phyloP scores from a whole-genome alignment of 805 yeast genomes.

The Yarrowia sp. region DNA sequence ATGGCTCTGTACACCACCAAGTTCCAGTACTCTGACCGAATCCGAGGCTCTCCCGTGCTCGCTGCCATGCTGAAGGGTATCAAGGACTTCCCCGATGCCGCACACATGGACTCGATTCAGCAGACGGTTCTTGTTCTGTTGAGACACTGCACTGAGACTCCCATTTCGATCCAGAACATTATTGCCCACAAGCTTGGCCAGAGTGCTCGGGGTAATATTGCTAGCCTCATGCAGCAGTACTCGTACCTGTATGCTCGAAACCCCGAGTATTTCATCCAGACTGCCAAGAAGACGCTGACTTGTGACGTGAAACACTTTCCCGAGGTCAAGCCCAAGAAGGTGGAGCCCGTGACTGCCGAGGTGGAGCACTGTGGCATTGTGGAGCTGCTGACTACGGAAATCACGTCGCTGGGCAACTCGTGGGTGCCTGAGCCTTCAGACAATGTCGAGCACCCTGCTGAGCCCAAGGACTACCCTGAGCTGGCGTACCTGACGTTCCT shows the following conservation, averaged over 20 bases:
- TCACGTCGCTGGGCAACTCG: slow-evolving; percentile 58
- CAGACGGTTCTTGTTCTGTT: slow-evolving; percentile 60
- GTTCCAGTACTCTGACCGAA: slow-evolving; percentile 51
- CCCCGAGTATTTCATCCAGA: slow-evolving; percentile 58
- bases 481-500: slow-evolving; percentile 65
- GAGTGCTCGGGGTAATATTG: slow-evolving; percentile 43
- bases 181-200: slow-evolving; percentile 59
- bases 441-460: slow-evolving; percentile 42
- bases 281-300: slow-evolving; percentile 40
- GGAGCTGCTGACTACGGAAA: slow-evolving; percentile 66
- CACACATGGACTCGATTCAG: slow-evolving; percentile 54
- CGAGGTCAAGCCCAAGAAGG: slow-evolving; percentile 31
- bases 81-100: slow-evolving; percentile 50
- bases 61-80: slow-evolving; percentile 57
- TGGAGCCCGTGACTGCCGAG: slow-evolving; percentile 21
- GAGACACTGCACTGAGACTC: slow-evolving; percentile 74
- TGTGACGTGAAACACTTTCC: slow-evolving; percentile 35
- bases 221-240: slow-evolving; percentile 42
- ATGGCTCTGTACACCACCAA: slow-evolving; percentile 61
- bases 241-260: slow-evolving; percentile 51
- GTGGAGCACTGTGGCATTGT: slow-evolving; percentile 61
- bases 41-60: slow-evolving; percentile 59
- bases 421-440: slow-evolving; percentile 50
- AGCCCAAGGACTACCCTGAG: slow-evolving; percentile 46
- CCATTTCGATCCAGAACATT: slow-evolving; percentile 56